These are phyloP conservation scores for Capsicum baccatum DNA, from an alignment of 257 asterid genomes.

Conservation along the genomic window DNA sequence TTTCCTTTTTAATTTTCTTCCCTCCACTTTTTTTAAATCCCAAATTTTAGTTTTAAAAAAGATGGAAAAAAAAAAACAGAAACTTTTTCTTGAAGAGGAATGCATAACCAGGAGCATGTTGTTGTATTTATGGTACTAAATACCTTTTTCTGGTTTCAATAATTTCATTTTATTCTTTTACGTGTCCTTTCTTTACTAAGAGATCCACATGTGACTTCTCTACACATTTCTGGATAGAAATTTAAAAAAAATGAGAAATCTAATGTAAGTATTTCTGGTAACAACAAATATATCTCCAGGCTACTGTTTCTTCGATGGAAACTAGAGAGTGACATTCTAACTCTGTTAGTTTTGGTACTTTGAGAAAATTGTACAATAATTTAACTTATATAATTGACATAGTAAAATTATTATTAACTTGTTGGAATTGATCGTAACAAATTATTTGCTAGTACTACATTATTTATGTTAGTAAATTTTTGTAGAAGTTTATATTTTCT, in stretches of 20 bases:
- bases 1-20: neutral
- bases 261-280: slow-evolving; percentile 8
- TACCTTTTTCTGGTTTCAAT: slow-evolving; percentile 25
- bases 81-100: neutral
- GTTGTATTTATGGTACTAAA: slow-evolving; percentile 26
- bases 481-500: neutral
- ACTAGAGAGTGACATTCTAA: neutral
- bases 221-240: slow-evolving; percentile 21
- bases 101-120: slow-evolving; percentile 12
- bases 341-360: neutral
- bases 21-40: neutral
- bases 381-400: neutral
- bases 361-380: neutral
- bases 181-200: slow-evolving; percentile 12
- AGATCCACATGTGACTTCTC: slow-evolving; percentile 14
- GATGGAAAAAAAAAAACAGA: neutral
- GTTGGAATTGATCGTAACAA: too few relatives aligned
- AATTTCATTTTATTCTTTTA: slow-evolving; percentile 24
- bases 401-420: too few relatives aligned
- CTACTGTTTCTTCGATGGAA: slow-evolving; percentile 27
- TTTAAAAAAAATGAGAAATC: neutral
- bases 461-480: neutral
- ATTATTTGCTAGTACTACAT: neutral
- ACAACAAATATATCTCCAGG: slow-evolving; percentile 21
- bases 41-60: neutral